A percentile compares a stretch with the other conserved stretches of the same genome.
Evolutionary conservation across 192 early-diverging fungal species (phyloP).

Genomic region (Backusella luteola): DNA sequence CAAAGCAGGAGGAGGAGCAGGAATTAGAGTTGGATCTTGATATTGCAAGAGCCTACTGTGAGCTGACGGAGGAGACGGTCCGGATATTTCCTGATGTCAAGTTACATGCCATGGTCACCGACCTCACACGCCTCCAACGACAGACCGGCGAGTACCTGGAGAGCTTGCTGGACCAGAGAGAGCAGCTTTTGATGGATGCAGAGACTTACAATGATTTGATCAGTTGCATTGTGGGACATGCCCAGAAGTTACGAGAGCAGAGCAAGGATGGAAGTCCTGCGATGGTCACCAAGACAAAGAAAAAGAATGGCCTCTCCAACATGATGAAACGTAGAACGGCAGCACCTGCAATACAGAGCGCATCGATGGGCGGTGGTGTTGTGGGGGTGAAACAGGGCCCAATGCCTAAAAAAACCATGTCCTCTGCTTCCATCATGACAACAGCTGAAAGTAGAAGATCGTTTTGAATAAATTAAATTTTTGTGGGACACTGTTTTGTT

Average conservation of each 20-base stretch:
- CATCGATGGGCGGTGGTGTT: slow-evolving; percentile 38
- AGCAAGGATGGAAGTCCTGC: slow-evolving; percentile 36
- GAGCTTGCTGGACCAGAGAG: slow-evolving; percentile 58
- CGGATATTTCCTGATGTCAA: slow-evolving; percentile 48
- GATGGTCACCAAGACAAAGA: slow-evolving; percentile 32
- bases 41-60: slow-evolving; percentile 41
- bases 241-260: slow-evolving; percentile 41
- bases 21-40: slow-evolving; percentile 41
- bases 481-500: background rate
- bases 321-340: slow-evolving; percentile 18
- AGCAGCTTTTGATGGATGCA: slow-evolving; percentile 60
- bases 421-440: slow-evolving; percentile 8
- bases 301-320: slow-evolving; percentile 22
- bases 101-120: slow-evolving; percentile 46
- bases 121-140: slow-evolving; percentile 44
- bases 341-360: background rate
- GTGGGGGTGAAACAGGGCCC: slow-evolving; percentile 24
- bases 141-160: slow-evolving; percentile 54
- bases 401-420: background rate
- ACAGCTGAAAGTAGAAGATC: slow-evolving; percentile 19
- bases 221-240: slow-evolving; percentile 55
- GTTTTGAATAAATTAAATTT: slow-evolving; percentile 6
- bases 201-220: slow-evolving; percentile 63
- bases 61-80: slow-evolving; percentile 46
- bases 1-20: slow-evolving; percentile 14